A percentile compares a stretch with the other conserved stretches of the same genome.
phyloP scores from a whole-genome alignment of 1,284 basidiomycete species.

The Malassezia psittaci region DNA sequence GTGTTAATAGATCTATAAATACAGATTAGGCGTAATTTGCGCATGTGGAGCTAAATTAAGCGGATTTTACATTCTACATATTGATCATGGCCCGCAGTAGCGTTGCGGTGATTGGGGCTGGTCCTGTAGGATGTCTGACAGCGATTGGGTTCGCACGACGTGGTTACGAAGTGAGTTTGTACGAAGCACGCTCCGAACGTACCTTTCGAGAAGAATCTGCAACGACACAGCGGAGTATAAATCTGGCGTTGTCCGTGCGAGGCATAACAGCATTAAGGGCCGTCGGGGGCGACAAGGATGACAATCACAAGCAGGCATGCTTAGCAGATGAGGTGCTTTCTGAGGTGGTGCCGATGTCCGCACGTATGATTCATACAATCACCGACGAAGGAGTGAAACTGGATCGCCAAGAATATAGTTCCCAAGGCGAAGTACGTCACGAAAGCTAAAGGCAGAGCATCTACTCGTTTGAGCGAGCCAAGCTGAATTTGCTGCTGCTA shows the following conservation, averaged over 20 bases:
- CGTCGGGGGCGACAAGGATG: conserved; percentile 2
- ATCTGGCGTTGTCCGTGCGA: conserved; percentile 85
- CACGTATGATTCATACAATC: conserved; percentile 77
- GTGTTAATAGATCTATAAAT: conserved; percentile 11
- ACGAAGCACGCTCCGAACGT: conserved; percentile 66
- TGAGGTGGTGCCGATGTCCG: conserved; percentile 82
- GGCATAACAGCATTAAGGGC: conserved; percentile 76
- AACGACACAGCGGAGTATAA: conserved; percentile 64
- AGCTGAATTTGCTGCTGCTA: conserved; percentile 76
- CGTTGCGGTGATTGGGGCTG: conserved; percentile 61
- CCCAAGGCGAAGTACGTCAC: conserved; percentile 59
- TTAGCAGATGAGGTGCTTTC: conserved; percentile 56
- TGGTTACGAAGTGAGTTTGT: conserved; percentile 82
- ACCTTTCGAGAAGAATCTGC: conserved; percentile 20
- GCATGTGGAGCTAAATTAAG: background rate
- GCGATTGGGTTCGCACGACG: conserved; percentile 74
- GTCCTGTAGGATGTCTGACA: conserved; percentile 85
- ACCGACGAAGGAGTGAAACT: conserved; percentile 22
- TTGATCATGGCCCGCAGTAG: background rate
- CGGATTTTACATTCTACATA: background rate
- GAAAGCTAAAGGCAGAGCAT: conserved; percentile 54
- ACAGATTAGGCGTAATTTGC: background rate
- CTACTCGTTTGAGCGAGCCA: conserved; percentile 78
- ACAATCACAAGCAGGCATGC: background rate
- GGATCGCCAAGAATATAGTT: conserved; percentile 65